Evolutionary conservation across 2,329 filamentous ascomycete species (phyloP).

Genomic region (Talaromyces sp.): DNA sequence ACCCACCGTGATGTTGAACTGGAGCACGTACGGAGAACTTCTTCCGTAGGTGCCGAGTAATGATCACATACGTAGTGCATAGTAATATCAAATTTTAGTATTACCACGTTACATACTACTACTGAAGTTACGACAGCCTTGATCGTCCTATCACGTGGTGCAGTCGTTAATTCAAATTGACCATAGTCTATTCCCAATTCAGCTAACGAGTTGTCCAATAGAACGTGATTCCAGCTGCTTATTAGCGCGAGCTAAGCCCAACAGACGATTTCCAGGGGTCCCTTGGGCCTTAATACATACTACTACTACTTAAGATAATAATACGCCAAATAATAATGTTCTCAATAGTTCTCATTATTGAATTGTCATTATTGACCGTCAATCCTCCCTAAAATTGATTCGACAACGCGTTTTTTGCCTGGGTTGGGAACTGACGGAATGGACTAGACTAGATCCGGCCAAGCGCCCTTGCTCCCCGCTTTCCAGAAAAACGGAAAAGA

Average conservation of each 20-base stretch:
- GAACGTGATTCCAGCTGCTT: neutral
- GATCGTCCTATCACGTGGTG: too few relatives aligned
- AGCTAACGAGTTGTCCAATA: neutral
- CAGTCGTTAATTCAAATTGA: neutral
- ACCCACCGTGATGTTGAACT: neutral
- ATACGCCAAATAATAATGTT: neutral
- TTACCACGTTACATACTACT: neutral
- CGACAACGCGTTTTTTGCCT: neutral
- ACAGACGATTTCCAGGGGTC: neutral
- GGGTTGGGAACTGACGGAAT: neutral
- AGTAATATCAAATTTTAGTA: neutral
- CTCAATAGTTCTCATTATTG: too few relatives aligned
- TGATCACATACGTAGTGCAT: too few relatives aligned
- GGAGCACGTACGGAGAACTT: neutral
- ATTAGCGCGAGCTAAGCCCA: neutral
- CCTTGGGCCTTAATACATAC: too few relatives aligned
- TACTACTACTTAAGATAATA: neutral
- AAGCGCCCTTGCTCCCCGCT: neutral
- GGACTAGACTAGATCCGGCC: neutral
- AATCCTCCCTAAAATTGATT: neutral
- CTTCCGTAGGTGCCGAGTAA: too few relatives aligned
- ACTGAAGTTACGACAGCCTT: too few relatives aligned
- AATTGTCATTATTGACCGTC: neutral
- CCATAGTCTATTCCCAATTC: neutral
- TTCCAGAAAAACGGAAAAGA: neutral